phyloP scores from a whole-genome alignment of 116 monocot species.

The Phalaenopsis hybrid region DNA sequence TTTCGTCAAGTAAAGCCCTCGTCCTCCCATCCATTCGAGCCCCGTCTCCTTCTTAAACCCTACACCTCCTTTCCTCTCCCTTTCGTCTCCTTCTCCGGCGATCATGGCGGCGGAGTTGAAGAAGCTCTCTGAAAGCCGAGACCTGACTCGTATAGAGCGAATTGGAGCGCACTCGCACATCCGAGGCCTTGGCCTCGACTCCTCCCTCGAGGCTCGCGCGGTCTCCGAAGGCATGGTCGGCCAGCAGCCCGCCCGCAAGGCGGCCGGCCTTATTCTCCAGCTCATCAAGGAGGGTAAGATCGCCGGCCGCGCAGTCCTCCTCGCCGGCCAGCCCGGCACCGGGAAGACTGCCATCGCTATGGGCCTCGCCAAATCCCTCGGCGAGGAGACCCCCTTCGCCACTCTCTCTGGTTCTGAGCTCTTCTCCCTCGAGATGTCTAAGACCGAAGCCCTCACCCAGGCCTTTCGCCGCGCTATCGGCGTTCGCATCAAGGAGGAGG shows the following conservation, averaged over 20 bases:
- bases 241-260: constrained; percentile 66
- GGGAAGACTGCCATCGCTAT: constrained; percentile 96
- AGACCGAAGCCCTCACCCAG: constrained; percentile 93
- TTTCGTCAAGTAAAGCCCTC: no score
- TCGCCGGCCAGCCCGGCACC: constrained; percentile 93
- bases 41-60: no score
- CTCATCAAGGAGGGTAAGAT: constrained; percentile 75
- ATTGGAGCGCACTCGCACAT: constrained; percentile 98
- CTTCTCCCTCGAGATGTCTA: constrained; percentile 86
- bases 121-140: constrained; percentile 63
- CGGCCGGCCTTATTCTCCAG: constrained; percentile 77
- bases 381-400: constrained; percentile 80
- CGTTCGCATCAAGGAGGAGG: constrained; percentile 79
- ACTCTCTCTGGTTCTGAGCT: constrained; percentile 70
- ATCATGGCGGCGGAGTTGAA: constrained; percentile 70
- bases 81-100: neutral
- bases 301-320: constrained; percentile 78
- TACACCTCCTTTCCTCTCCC: no score
- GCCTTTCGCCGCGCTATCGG: constrained; percentile 79
- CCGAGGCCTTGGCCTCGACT: constrained; percentile 87
- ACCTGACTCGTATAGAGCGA: constrained; percentile 89
- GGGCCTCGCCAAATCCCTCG: constrained; percentile 89
- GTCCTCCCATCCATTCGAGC: no score
- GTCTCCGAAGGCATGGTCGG: constrained; percentile 96
- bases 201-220: constrained; percentile 57